A percentile compares a stretch with the other conserved stretches of the same genome.
These are phyloP conservation scores for Copromyces sp. DNA, from an alignment of 495 filamentous ascomycete genomes.

Conservation along the genomic window DNA sequence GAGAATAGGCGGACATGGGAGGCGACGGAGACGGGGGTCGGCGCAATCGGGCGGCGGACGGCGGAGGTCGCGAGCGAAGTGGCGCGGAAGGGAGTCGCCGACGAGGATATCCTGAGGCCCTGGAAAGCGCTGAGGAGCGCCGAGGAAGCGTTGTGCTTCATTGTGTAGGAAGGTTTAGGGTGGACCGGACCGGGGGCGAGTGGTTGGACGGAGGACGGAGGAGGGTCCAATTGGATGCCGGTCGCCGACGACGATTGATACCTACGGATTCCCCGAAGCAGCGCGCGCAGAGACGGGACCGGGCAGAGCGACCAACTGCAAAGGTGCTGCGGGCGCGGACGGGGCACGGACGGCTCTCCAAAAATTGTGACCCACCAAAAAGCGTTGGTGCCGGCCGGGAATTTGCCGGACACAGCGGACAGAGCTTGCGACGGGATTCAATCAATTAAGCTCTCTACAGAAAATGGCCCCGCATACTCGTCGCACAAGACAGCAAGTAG, in stretches of 20 bases:
- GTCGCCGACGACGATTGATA: background rate
- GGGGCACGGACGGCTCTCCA: background rate
- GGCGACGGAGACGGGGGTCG: constrained; percentile 3
- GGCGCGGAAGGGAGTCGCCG: constrained; percentile 17
- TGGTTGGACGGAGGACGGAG: background rate
- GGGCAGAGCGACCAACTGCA: background rate
- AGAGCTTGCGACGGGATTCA: background rate
- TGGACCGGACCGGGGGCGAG: background rate
- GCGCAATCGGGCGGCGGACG: constrained; percentile 2
- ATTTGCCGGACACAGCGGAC: background rate
- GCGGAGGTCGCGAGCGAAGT: constrained; percentile 20
- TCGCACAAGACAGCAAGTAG: too few species aligned
- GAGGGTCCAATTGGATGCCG: background rate
- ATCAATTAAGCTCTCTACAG: background rate
- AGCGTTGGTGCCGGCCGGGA: background rate
- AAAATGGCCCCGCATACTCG: background rate
- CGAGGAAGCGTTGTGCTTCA: constrained; percentile 30
- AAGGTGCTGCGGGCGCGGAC: background rate
- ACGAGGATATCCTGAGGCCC: constrained; percentile 29
- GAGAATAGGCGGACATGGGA: constrained; percentile 56
- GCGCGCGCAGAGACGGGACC: background rate
- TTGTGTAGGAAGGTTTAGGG: constrained; percentile 15
- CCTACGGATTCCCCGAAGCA: background rate
- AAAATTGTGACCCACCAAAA: background rate
- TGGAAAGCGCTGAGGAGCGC: constrained; percentile 33